Conservation (phyloP, 805 yeast species). For the Yamadazyma akitaensis region DNA sequence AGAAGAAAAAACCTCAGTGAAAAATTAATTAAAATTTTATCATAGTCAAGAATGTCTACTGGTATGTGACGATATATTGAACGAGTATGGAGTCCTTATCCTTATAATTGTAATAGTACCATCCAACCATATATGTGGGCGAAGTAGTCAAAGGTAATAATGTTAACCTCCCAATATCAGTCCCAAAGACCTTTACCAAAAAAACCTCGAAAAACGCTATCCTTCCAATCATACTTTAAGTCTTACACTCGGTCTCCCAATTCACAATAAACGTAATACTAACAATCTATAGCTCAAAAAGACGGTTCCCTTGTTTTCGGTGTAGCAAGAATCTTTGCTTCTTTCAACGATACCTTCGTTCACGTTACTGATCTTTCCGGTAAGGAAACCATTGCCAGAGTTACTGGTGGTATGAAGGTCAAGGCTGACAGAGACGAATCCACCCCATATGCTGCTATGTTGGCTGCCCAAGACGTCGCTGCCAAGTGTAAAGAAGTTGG, state of each 20-base stretch:
- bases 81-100: neutral
- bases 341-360: constrained; percentile 99
- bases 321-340: constrained; percentile 99
- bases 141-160: too few relatives aligned
- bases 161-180: too few relatives aligned
- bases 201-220: neutral
- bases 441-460: constrained; percentile 99
- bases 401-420: constrained; percentile 99
- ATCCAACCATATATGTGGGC: too few relatives aligned
- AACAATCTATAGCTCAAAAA: constrained; percentile 26
- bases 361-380: constrained; percentile 99
- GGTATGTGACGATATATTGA: constrained; percentile 23
- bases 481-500: constrained; percentile 99
- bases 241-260: neutral
- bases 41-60: constrained; percentile 30
- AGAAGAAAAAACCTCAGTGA: constrained; percentile 12
- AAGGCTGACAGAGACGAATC: constrained; percentile 99
- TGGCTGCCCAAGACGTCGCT: constrained; percentile 99
- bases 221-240: neutral
- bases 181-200: too few relatives aligned
- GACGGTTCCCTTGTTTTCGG: constrained; percentile 99
- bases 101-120: neutral
- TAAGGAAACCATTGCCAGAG: constrained; percentile 99
- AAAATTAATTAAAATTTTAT: constrained; percentile 14
- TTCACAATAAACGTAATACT: constrained; percentile 10